Percentiles rank a stretch among this genome's conserved stretches.
These are phyloP conservation scores for Solanum boliviense DNA, from an alignment of 257 asterid genomes.

Conservation along the genomic window DNA sequence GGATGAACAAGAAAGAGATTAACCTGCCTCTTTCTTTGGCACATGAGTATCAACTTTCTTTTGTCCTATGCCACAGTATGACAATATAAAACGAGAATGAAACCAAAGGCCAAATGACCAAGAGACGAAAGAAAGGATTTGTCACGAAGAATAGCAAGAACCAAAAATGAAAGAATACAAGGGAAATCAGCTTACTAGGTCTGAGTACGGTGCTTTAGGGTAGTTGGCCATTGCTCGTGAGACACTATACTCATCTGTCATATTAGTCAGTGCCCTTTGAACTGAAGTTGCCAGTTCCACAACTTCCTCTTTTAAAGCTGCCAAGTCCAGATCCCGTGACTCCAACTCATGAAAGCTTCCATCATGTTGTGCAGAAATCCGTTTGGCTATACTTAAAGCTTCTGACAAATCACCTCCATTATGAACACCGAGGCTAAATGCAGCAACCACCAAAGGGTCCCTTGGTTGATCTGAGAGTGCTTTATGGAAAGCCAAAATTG, in stretches of 20 bases:
- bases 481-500: slow-evolving; percentile 73
- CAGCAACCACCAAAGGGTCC: slow-evolving; percentile 66
- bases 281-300: slow-evolving; percentile 48
- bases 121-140: neutral
- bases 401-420: slow-evolving; percentile 71
- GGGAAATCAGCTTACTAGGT: slow-evolving; percentile 42
- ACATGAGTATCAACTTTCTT: neutral
- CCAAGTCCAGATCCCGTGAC: slow-evolving; percentile 22
- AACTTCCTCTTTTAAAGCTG: slow-evolving; percentile 31
- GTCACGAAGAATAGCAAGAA: neutral
- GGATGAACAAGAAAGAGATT: neutral
- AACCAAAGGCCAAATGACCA: neutral
- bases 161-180: neutral
- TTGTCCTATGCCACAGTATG: neutral
- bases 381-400: slow-evolving; percentile 54
- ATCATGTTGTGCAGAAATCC: slow-evolving; percentile 44
- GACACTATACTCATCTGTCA: slow-evolving; percentile 64
- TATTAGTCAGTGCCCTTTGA: slow-evolving; percentile 30
- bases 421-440: slow-evolving; percentile 67
- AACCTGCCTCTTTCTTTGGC: neutral
- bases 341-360: slow-evolving; percentile 44
- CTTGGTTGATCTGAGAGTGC: slow-evolving; percentile 65
- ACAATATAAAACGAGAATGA: neutral
- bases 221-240: slow-evolving; percentile 77
- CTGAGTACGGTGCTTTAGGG: slow-evolving; percentile 77